Base-by-base conservation (phyloP, 345 rosid genomes). In the Gossypium longicalyx region DNA sequence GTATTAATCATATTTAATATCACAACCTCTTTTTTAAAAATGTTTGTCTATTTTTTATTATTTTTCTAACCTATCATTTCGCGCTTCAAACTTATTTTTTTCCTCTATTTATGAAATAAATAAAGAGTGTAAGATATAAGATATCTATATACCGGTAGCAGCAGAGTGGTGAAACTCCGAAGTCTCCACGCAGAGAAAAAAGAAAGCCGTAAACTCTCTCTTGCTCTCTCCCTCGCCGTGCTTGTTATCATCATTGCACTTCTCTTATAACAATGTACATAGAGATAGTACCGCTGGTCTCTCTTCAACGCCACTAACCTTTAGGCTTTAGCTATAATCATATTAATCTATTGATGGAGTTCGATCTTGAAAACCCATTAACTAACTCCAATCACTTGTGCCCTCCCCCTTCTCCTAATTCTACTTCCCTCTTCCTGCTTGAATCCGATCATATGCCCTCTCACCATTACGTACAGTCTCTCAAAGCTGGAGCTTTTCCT, bases 381-480 rank as follows among this genome's bases (percentile, higher is more conserved):
- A 76, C 87, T 4, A 56, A 72, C 52, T 29, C 72, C 74, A 64
- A 44, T 60, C 10, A 12, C n/a, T 25, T 27, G 3, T 1, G 41
- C 64, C 64, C 64, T 49, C 17, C 53, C 16, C 3, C 17, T 49
- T 3, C 53, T 13, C 1, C 53, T 49, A 49, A 2, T 80, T 61
- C 81, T 4, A 34, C 41, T 25, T 73, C 88, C 69, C 88, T 91
- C 58, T 88, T 93, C 78, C 79, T 82, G 61, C 20, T 78, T 54
- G 97, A 93, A 71, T 76, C 84, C 34, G 88, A 91, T 67, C 93
- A 93, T 87, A 86, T 87, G 92, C 88, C 90, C 66, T 74, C 87
- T 34, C 45, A 74, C 49, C 61, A 76, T 27, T 89, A 88, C 85
- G 43, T 78, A 7, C 73, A 78, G 16, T 59, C 38, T 25, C 83